These are phyloP conservation scores for Naganishia cerealis DNA, from an alignment of 1,284 basidiomycete genomes.

Conservation along the genomic window DNA sequence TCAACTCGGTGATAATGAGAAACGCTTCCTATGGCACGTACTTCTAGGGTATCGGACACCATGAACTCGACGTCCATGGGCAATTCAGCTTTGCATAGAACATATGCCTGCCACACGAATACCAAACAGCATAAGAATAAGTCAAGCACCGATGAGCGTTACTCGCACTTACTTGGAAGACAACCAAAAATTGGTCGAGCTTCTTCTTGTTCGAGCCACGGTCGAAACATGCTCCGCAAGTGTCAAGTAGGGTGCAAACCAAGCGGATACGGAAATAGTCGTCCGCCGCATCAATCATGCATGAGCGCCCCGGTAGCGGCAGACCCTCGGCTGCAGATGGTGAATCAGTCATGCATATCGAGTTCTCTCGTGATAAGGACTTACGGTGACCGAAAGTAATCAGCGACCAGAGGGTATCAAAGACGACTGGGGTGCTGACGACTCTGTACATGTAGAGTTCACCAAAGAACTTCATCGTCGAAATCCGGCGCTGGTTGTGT, in stretches of 20 bases:
- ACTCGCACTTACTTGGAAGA: constrained; percentile 74
- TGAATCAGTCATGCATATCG: constrained; percentile 29
- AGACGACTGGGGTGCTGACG: constrained; percentile 81
- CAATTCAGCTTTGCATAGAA: constrained; percentile 77
- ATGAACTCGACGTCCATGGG: constrained; percentile 99
- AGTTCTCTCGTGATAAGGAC: constrained; percentile 47
- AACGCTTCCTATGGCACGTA: constrained; percentile 45
- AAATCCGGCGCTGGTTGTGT: constrained; percentile 87
- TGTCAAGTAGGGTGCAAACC: constrained; percentile 87
- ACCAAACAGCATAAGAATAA: not conserved
- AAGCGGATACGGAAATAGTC: constrained; percentile 94
- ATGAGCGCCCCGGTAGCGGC: constrained; percentile 75
- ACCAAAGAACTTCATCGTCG: constrained; percentile 88
- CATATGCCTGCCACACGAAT: constrained; percentile 67
- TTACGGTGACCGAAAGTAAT: constrained; percentile 93
- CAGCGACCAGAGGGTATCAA: constrained; percentile 90
- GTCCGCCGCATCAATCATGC: constrained; percentile 81
- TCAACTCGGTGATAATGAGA: constrained; percentile 1
- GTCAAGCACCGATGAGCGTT: not conserved
- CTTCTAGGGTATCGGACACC: constrained; percentile 89
- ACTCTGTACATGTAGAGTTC: constrained; percentile 97
- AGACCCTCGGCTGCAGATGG: constrained; percentile 71
- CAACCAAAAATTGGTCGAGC: constrained; percentile 84
- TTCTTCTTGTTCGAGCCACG: constrained; percentile 85
- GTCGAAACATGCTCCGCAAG: constrained; percentile 97